Evolutionary conservation across 148 eudicot species (phyloP).

Genomic region (Fallopia convolvulus): DNA sequence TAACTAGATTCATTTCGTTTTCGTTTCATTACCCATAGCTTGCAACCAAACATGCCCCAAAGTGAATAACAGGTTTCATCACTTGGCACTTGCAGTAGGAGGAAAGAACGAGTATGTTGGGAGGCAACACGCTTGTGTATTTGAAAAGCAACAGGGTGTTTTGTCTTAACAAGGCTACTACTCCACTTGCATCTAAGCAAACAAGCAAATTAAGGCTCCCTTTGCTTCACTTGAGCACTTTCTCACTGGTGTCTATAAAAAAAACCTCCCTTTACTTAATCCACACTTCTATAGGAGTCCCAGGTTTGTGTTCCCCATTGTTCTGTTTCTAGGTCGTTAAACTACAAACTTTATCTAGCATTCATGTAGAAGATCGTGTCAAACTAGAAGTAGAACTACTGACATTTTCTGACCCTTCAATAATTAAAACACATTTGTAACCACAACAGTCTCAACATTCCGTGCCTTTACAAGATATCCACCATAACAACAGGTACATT

Average conservation of each 20-base stretch:
- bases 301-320: not conserved
- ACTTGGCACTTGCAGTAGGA: too few species aligned
- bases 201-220: not conserved
- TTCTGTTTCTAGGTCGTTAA: too few species aligned
- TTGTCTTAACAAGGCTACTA: not conserved
- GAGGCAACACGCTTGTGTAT: not conserved
- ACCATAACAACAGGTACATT: not conserved
- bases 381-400: not conserved
- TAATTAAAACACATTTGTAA: not conserved
- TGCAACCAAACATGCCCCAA: too few species aligned
- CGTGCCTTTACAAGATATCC: not conserved
- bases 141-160: not conserved
- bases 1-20: too few species aligned
- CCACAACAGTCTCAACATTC: not conserved
- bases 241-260: not conserved
- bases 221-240: not conserved
- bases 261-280: not conserved
- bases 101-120: too few species aligned
- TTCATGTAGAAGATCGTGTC: not conserved
- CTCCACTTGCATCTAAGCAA: constrained; percentile 1
- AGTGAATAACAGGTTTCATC: too few species aligned
- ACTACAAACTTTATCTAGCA: not conserved
- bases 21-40: too few species aligned
- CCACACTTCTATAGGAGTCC: not conserved
- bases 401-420: too few species aligned